These are phyloP conservation scores for Acephala macrosclerotiorum DNA, from an alignment of 2,329 filamentous ascomycete species.

Conservation along the genomic window DNA sequence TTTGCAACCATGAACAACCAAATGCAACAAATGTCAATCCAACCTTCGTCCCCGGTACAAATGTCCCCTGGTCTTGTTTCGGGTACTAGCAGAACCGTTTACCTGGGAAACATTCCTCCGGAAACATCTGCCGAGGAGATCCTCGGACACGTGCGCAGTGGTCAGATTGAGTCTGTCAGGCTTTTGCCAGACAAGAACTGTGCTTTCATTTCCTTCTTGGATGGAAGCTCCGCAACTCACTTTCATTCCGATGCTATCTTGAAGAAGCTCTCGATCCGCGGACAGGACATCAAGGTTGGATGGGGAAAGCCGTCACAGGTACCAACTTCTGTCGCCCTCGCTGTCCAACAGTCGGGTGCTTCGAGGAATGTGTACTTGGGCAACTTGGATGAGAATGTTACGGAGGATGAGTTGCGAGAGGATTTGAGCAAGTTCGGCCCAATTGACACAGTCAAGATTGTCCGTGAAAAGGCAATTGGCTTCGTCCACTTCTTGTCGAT, in stretches of 20 bases:
- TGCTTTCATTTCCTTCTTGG: conserved; percentile 98
- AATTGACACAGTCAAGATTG: conserved; percentile 97
- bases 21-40: conserved; percentile 55
- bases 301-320: conserved; percentile 99
- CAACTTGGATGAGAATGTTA: conserved; percentile 88
- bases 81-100: conserved; percentile 94
- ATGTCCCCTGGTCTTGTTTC: conserved; percentile 83
- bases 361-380: conserved; percentile 97
- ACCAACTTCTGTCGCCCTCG: conserved; percentile 94
- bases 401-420: conserved; percentile 91
- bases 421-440: conserved; percentile 96
- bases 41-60: conserved; percentile 76
- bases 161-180: conserved; percentile 98
- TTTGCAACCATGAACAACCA: conserved; percentile 60
- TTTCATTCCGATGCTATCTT: conserved; percentile 99
- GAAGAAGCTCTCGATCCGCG: conserved; percentile 98
- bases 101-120: conserved; percentile 97
- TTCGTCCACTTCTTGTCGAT: conserved; percentile 98
- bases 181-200: conserved; percentile 99
- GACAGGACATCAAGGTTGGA: conserved; percentile 98
- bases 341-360: conserved; percentile 95
- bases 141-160: conserved; percentile 92
- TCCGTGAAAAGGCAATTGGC: conserved; percentile 96
- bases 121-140: conserved; percentile 98
- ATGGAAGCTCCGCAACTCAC: conserved; percentile 96